Percentiles rank a stretch among this genome's conserved stretches.
Conservation (phyloP, 2,329 filamentous ascomycete genomes). For the Ceratocystis colombiana region DNA sequence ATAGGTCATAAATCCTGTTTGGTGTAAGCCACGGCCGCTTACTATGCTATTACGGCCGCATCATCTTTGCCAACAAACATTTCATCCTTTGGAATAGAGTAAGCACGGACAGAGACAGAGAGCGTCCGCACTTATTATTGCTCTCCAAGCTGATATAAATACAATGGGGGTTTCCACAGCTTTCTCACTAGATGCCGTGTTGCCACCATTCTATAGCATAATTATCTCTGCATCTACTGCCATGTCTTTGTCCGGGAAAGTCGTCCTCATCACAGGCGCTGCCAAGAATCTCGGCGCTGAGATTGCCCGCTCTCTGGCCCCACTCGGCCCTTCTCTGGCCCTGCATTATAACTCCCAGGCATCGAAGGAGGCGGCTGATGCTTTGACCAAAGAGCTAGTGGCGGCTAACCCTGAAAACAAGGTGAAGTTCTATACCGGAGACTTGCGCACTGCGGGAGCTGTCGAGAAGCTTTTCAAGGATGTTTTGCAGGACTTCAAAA, state of each 20-base stretch:
- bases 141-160: neutral
- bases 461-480: constrained; percentile 36
- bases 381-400: constrained; percentile 34
- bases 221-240: neutral
- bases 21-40: too few species aligned
- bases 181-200: neutral
- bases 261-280: constrained; percentile 44
- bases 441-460: constrained; percentile 36
- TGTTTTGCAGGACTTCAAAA: constrained; percentile 36
- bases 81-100: too few species aligned
- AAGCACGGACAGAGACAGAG: too few species aligned
- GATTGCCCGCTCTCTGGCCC: constrained; percentile 47
- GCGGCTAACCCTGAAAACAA: constrained; percentile 31
- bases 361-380: constrained; percentile 33
- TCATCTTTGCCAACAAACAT: too few species aligned
- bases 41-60: too few species aligned
- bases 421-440: constrained; percentile 37
- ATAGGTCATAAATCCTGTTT: too few species aligned
- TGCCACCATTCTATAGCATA: too few species aligned
- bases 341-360: constrained; percentile 45
- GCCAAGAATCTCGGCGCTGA: constrained; percentile 52
- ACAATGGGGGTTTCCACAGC: neutral
- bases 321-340: constrained; percentile 47
- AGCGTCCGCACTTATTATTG: too few species aligned
- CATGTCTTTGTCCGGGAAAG: constrained; percentile 34